Percentiles rank a stretch among this genome's conserved stretches.
These are phyloP conservation scores for Metschnikowia shivogae DNA, from an alignment of 805 yeast genomes.

Conservation along the genomic window DNA sequence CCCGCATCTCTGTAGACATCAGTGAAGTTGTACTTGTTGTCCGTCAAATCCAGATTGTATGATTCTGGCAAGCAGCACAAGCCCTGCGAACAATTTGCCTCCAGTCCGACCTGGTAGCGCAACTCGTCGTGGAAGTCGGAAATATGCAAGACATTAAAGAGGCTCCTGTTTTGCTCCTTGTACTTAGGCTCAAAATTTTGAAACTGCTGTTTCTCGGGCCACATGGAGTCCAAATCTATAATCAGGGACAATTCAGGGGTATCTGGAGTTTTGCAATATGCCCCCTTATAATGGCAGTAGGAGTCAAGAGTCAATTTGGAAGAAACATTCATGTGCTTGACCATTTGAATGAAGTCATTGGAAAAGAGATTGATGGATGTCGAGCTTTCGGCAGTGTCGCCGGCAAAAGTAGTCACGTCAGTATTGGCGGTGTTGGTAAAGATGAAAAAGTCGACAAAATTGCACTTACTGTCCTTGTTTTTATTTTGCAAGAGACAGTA, in stretches of 20 bases:
- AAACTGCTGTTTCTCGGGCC: constrained; percentile 33
- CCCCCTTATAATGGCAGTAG: constrained; percentile 50
- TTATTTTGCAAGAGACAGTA: constrained; percentile 30
- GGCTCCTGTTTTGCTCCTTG: constrained; percentile 24
- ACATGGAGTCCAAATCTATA: constrained; percentile 28
- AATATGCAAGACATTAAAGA: constrained; percentile 60
- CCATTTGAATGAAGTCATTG: constrained; percentile 37
- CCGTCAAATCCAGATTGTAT: constrained; percentile 28
- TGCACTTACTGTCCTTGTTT: constrained; percentile 28
- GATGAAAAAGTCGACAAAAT: constrained; percentile 35
- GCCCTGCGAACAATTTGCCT: constrained; percentile 51
- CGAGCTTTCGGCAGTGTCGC: constrained; percentile 23
- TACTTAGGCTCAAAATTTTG: constrained; percentile 29
- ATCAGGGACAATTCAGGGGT: constrained; percentile 46
- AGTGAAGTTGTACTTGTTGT: constrained; percentile 28
- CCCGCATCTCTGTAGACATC: constrained; percentile 19
- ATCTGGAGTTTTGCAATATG: constrained; percentile 47
- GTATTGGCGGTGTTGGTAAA: constrained; percentile 28
- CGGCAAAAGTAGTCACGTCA: constrained; percentile 15
- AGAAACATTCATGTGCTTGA: constrained; percentile 33
- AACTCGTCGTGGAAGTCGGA: constrained; percentile 64
- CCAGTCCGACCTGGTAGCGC: constrained; percentile 51
- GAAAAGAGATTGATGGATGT: constrained; percentile 32
- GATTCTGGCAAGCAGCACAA: constrained; percentile 62
- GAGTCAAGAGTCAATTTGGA: constrained; percentile 40